Base-by-base conservation (phyloP, 352 stramenopile genomes). In the Thraustochytrium striatum region DNA sequence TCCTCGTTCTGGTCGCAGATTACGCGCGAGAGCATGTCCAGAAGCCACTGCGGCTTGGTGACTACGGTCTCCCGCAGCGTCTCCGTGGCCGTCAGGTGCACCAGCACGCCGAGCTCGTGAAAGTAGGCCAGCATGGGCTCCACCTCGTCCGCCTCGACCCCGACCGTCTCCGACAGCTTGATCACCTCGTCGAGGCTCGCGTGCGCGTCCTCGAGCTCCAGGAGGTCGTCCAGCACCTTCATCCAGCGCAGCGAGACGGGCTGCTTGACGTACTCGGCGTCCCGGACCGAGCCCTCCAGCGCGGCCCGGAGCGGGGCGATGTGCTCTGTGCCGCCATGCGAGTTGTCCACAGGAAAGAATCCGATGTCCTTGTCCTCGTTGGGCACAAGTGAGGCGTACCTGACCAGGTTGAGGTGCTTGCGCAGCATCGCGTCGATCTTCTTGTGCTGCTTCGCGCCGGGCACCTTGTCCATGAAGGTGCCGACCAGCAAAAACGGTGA, bases 291-390 rank as follows among this genome's bases (percentile, higher is more conserved):
- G 28, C 11, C 61, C 47, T 80, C 70, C 16, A 80, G 53, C 32
- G 43, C 30, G 5, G 19, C 7, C 33, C 70, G 55, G 7, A 80
- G 70, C 28, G 53, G 57, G 25, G 33, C 70, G 47, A 52, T 47
- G 70, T 33, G 44, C 52, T 32, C 7, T 30, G 44, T 25, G 70
- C 28, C 41, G 3, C 28, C 3, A n/a, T 32, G 79, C 28, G 41
- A n/a, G 70, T 80, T 80, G 70, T 80, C 53, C 30, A 80, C 50
- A 9, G 70, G 70, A 39, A 72, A 80, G 58, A 78, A 80, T 28
- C 28, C 44, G 38, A 72, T 30, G 61, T 28, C 55, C 19, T 72
- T 21, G 61, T 9, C 28, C 35, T 59, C 41, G n/a, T 80, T 80
- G 38, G 53, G 16, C 1, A 80, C 53, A 25, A 38, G 58, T 11